Evolutionary conservation across 495 filamentous ascomycete species (phyloP).

Genomic region (Talaromyces wortmannii): DNA sequence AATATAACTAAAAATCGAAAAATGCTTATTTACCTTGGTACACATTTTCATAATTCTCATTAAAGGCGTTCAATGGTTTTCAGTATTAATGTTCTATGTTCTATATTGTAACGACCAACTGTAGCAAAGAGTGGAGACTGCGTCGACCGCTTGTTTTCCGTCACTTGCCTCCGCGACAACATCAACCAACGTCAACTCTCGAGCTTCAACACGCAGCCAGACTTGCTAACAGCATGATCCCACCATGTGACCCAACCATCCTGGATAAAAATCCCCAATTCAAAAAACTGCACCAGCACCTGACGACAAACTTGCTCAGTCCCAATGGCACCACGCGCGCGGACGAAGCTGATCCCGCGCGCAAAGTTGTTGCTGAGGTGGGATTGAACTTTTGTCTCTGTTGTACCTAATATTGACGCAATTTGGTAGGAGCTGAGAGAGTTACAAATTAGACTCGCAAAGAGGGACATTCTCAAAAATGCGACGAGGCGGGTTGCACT

Average conservation of each 20-base stretch:
- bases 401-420: background rate
- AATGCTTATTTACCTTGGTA: too few relatives aligned
- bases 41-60: too few relatives aligned
- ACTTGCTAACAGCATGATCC: conserved; percentile 44
- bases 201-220: too few relatives aligned
- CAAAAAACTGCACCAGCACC: conserved; percentile 51
- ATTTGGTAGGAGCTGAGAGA: conserved; percentile 27
- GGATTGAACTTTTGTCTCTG: background rate
- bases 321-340: conserved; percentile 55
- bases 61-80: too few relatives aligned
- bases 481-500: conserved; percentile 25
- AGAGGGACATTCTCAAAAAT: conserved; percentile 29
- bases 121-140: too few relatives aligned
- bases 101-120: too few relatives aligned
- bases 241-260: conserved; percentile 55
- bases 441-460: conserved; percentile 26
- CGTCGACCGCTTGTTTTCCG: too few relatives aligned
- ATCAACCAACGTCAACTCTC: too few relatives aligned
- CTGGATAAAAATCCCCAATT: conserved; percentile 60
- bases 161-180: too few relatives aligned
- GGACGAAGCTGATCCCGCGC: conserved; percentile 44
- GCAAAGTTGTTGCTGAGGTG: conserved; percentile 47
- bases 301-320: conserved; percentile 53
- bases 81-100: too few relatives aligned
- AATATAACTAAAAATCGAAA: too few relatives aligned